Base-by-base conservation (phyloP, 352 stramenopile species). In the Globisporangium cystogenes region DNA sequence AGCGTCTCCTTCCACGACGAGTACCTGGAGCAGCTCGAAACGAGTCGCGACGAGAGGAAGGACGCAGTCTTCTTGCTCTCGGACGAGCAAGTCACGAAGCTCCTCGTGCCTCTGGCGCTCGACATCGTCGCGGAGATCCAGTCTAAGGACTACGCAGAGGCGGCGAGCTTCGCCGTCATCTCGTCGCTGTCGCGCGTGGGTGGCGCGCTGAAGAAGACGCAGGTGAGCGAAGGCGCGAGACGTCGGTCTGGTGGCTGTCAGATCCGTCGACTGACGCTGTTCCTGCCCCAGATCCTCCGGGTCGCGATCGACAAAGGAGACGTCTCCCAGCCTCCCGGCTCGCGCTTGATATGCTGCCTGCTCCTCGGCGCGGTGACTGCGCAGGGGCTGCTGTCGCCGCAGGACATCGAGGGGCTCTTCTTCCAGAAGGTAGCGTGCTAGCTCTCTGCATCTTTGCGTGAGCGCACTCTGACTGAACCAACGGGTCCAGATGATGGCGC, bases 231-330 rank as follows among this genome's bases (percentile, higher is more conserved):
- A 7, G 37, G 29, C n/a, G 12, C 20, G 7, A 26, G 3, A 35
- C 26, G 10, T 21, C 23, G 60, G 20, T n/a, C 29, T 42, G 37
- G 15, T 16, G 27, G 11, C 26, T 29, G 26, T 29, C 2, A 29
- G 26, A 29, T 5, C 5, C 26, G 26, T 29, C 26, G 26, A 29
- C 5, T 31, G 8, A 36, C 31, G 31, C 31, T 14, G 31, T 29
- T 2, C 26, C 5, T 2, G 26, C 26, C 23, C 15, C 33, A 92
- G 74, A 83, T 93, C 64, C 82, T 93, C 56, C 76, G 82, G 35
- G 77, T 93, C 3, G 82, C 80, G 7, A 90, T 93, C 20, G 80
- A 91, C 37, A 93, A 91, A 44, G 82, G 82, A 11, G 82, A 93
- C 51, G 82, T 93, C 1, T 90, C 82, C 16, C 79, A 93, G 52